Evolutionary conservation across 2,329 filamentous ascomycete species (phyloP), one percentile per base, ranked within the genome.

Genomic region (Arthrobotrys megalospora): DNA sequence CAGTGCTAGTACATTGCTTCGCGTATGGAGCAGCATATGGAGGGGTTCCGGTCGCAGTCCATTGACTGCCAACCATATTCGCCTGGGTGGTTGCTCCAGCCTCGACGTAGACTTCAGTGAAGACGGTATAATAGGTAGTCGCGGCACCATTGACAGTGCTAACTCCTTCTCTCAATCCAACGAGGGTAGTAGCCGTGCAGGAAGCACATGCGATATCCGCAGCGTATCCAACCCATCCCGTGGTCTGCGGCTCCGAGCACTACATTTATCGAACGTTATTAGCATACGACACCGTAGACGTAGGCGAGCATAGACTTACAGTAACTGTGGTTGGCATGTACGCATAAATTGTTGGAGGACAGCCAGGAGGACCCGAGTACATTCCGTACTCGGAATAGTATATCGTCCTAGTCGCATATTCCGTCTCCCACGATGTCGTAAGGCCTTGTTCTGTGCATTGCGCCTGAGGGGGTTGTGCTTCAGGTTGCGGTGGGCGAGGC

Each of bases 321-420:
- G 67, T 78, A 21, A 78, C 47, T 1, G 75, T 78, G 4, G 75
- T 78, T 47, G 75, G 75, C 75, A 78, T 78, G 62, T 78, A 78
- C 1, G 75, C 75, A 64, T 72, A 67, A 21, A 78, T 78, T 43
- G 50, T 64, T 11, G 67, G 45, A 32, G 75, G 75, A 36, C 75
- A 78, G 16, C 75, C 75, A 21, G 75, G 75, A 45, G 75, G 75
- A 45, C 75, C 75, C 14, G 28, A 12, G 67, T 78, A 78, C 75
- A 78, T 78, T 53, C 75, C 75, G 47, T 72, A 78, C 62, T 78
- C 75, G 0, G 75, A 78, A 21, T 72, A 78, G 36, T 62, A 60
- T 4, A 78, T 34, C 3, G 75, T 78, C 38, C 67, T 60, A 24
- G 67, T 72, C 14, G 75, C 75, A 36, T 78, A 78, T 34, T 78